A percentile compares a stretch with the other conserved stretches of the same genome.
phyloP scores from a whole-genome alignment of 1,284 basidiomycete genomes.

The Ceratobasidium theobromae region DNA sequence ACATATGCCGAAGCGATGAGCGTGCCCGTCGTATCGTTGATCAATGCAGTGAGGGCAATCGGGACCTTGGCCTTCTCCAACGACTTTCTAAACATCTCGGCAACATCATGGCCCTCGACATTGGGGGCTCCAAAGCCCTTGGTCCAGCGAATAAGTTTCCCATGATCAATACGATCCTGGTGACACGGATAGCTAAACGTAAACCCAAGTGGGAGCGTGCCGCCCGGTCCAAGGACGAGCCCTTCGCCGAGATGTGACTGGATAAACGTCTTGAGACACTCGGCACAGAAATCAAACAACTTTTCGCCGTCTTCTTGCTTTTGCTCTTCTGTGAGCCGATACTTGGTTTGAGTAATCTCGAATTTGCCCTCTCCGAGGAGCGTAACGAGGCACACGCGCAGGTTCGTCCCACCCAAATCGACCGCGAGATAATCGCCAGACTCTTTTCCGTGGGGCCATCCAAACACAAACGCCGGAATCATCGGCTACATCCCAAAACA shows the following conservation, averaged over 20 bases:
- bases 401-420: constrained; percentile 94
- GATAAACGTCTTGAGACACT: constrained; percentile 90
- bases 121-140: constrained; percentile 95
- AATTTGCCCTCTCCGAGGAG: constrained; percentile 92
- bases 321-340: constrained; percentile 95
- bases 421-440: constrained; percentile 89
- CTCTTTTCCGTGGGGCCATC: constrained; percentile 92
- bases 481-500: constrained; percentile 61
- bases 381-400: constrained; percentile 95
- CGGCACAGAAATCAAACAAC: constrained; percentile 96
- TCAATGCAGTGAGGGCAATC: constrained; percentile 78
- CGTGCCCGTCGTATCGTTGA: constrained; percentile 97
- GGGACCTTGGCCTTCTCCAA: constrained; percentile 73
- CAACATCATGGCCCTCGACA: constrained; percentile 92
- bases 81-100: constrained; percentile 85
- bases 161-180: constrained; percentile 93
- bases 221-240: constrained; percentile 61
- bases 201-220: constrained; percentile 85
- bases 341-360: constrained; percentile 97
- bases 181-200: constrained; percentile 63
- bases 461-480: constrained; percentile 97
- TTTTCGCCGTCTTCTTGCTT: constrained; percentile 96
- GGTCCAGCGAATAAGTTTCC: constrained; percentile 95
- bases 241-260: constrained; percentile 65
- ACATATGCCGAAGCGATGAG: constrained; percentile 97